phyloP scores from a whole-genome alignment of 2,329 filamentous ascomycete species.

The Alternaria triticina region DNA sequence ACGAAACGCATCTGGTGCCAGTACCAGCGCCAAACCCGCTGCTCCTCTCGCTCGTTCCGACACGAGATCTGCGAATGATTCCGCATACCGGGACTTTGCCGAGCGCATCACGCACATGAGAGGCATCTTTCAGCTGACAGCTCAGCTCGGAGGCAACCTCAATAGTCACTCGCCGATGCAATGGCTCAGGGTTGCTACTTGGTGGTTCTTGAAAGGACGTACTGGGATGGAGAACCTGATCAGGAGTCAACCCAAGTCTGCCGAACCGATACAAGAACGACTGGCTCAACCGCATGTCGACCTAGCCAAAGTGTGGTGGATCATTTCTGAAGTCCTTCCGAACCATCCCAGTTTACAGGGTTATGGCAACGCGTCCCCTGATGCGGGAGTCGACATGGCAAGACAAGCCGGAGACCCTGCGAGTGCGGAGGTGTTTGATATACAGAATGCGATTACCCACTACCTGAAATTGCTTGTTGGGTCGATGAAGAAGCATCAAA shows the following conservation, averaged over 20 bases:
- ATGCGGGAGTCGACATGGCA: constrained; percentile 47
- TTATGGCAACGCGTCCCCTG: constrained; percentile 33
- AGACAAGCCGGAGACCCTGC: constrained; percentile 53
- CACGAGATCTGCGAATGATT: constrained; percentile 40
- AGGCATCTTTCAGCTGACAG: constrained; percentile 77
- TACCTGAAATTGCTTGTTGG: constrained; percentile 75
- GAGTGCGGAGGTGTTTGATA: constrained; percentile 55
- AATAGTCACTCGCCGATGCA: constrained; percentile 68
- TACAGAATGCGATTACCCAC: constrained; percentile 63
- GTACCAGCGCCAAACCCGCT: constrained; percentile 10
- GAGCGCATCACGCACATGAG: constrained; percentile 74
- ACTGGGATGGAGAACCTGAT: constrained; percentile 75
- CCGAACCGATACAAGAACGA: constrained; percentile 58
- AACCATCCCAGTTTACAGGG: constrained; percentile 40
- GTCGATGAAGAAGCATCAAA: constrained; percentile 84
- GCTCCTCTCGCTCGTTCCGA: constrained; percentile 38
- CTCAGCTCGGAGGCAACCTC: constrained; percentile 73
- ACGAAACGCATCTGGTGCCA: constrained; percentile 26
- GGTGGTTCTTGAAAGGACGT: constrained; percentile 90
- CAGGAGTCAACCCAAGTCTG: constrained; percentile 65
- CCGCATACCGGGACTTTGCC: constrained; percentile 72
- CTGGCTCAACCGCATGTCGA: constrained; percentile 82
- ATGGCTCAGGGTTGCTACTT: constrained; percentile 75
- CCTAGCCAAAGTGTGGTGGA: constrained; percentile 85
- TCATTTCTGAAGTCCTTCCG: constrained; percentile 57